phyloP scores from a whole-genome alignment of 352 stramenopile genomes.

The Globisporangium heterothallicum region DNA sequence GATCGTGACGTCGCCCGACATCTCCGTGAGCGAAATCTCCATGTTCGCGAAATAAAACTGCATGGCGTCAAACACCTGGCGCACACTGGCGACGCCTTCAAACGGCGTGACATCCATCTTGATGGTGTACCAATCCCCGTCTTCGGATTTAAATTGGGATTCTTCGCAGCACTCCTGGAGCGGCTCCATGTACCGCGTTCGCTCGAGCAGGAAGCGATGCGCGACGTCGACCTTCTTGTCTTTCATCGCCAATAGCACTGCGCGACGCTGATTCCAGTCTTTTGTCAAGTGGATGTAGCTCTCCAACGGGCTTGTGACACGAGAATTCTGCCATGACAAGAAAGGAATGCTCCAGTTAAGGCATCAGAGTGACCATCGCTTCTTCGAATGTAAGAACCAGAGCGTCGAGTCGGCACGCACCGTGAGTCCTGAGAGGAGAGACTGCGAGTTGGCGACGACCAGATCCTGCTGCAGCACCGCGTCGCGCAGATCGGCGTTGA shows the following conservation, averaged over 20 bases:
- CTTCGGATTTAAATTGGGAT: constrained; percentile 22
- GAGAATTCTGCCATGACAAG: constrained; percentile 12
- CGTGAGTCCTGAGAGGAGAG: constrained; percentile 27
- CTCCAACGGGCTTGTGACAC: constrained; percentile 22
- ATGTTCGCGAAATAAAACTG: constrained; percentile 39
- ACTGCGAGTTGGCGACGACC: constrained; percentile 21
- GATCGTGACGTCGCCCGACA: constrained; percentile 35
- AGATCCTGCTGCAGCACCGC: constrained; percentile 28
- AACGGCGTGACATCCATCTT: constrained; percentile 40
- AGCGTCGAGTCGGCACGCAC: constrained; percentile 4
- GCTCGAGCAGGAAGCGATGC: constrained; percentile 26
- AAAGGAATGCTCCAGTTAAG: background rate
- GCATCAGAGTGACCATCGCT: background rate
- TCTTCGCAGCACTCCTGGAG: constrained; percentile 24
- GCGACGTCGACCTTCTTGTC: constrained; percentile 27
- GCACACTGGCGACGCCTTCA: constrained; percentile 18
- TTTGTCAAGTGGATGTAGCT: constrained; percentile 36
- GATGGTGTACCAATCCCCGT: constrained; percentile 23
- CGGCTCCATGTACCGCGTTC: constrained; percentile 21
- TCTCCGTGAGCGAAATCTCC: constrained; percentile 34
- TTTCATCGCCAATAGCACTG: constrained; percentile 21
- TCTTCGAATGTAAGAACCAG: too few species aligned
- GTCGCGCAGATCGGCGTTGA: constrained; percentile 16
- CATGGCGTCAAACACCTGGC: constrained; percentile 32
- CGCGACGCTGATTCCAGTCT: constrained; percentile 25